These are phyloP conservation scores for Carex parvula DNA, from an alignment of 176 grass and related monocot species.

Conservation along the genomic window DNA sequence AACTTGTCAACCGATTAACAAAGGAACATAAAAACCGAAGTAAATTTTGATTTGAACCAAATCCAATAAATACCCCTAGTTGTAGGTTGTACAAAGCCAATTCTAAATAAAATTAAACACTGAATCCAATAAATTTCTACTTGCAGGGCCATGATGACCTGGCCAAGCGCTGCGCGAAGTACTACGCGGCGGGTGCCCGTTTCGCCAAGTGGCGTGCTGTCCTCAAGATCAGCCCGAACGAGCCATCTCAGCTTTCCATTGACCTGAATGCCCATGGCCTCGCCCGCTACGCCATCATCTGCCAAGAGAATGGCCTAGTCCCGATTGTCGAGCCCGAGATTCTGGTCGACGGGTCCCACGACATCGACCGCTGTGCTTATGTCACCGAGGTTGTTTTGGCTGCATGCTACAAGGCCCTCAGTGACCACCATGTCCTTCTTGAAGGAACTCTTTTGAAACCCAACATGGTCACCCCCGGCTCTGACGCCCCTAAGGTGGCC, in stretches of 20 bases:
- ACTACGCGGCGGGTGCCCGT: background rate
- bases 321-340: background rate
- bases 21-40: too few species aligned
- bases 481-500: conserved; percentile 37
- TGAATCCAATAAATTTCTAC: too few species aligned
- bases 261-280: conserved; percentile 21
- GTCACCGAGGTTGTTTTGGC: conserved; percentile 65
- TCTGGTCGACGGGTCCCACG: conserved; percentile 60
- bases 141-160: too few species aligned
- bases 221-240: background rate
- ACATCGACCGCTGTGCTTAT: conserved; percentile 54
- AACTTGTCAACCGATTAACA: too few species aligned
- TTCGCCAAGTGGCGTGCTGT: conserved; percentile 5
- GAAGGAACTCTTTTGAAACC: conserved; percentile 82
- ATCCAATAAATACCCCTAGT: too few species aligned
- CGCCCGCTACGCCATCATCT: conserved; percentile 70
- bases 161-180: too few species aligned
- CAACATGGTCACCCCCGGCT: conserved; percentile 71
- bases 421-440: conserved; percentile 62
- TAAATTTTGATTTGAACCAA: too few species aligned
- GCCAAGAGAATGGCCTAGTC: conserved; percentile 21
- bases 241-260: too few species aligned
- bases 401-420: conserved; percentile 62
- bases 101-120: too few species aligned
- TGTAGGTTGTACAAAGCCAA: background rate